A percentile compares a stretch with the other conserved stretches of the same genome.
These are phyloP conservation scores for Xanthoconium stramineum DNA, from an alignment of 768 basidiomycete genomes.

Conservation along the genomic window DNA sequence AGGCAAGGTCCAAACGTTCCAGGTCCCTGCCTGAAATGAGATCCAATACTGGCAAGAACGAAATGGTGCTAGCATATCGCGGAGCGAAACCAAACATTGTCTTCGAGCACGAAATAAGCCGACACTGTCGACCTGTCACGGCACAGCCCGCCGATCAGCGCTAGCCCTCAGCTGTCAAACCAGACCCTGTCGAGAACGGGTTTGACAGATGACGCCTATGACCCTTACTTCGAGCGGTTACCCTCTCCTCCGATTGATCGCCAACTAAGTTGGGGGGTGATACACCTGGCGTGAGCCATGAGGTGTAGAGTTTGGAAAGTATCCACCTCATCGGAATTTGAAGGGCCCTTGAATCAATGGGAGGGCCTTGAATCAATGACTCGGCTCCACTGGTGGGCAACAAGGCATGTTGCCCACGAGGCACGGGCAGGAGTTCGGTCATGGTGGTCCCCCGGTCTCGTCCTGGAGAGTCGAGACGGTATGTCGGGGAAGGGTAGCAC, in stretches of 20 bases:
- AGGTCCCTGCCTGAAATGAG: too few relatives aligned
- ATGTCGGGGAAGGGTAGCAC: too few relatives aligned
- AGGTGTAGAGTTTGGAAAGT: slow-evolving; percentile 8
- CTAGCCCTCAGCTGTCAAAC: too few relatives aligned
- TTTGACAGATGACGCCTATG: not conserved
- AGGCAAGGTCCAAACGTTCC: too few relatives aligned
- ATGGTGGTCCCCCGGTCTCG: too few relatives aligned
- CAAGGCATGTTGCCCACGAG: slow-evolving; percentile 19
- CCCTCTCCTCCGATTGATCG: slow-evolving; percentile 3
- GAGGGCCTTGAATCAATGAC: too few relatives aligned
- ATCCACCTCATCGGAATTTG: not conserved
- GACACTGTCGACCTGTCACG: too few relatives aligned
- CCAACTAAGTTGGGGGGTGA: not conserved
- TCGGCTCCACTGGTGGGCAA: too few relatives aligned
- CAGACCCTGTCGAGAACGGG: not conserved
- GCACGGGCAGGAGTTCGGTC: not conserved
- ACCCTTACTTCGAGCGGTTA: not conserved
- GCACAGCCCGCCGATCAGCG: too few relatives aligned
- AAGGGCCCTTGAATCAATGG: too few relatives aligned
- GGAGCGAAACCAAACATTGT: not conserved
- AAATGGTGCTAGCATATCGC: not conserved
- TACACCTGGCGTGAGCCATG: slow-evolving; percentile 11
- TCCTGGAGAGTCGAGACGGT: too few relatives aligned
- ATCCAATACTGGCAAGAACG: too few relatives aligned
- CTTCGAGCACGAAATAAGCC: not conserved